A percentile compares a stretch with the other conserved stretches of the same genome.
These are phyloP conservation scores for Gentiana dahurica DNA, from an alignment of 257 asterid genomes.

Conservation along the genomic window DNA sequence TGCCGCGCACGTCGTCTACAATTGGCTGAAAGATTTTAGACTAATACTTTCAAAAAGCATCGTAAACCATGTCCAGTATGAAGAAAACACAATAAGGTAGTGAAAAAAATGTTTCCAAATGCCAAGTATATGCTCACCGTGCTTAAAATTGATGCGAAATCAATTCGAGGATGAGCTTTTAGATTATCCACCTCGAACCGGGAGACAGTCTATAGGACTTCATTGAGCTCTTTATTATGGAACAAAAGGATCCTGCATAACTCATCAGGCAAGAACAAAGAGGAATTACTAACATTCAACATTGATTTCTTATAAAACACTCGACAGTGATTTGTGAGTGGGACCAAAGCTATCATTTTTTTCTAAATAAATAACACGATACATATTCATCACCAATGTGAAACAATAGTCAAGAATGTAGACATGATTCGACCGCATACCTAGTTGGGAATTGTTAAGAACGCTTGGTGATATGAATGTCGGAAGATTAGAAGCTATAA, in stretches of 20 bases:
- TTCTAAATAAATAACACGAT: too few relatives aligned
- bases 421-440: too few relatives aligned
- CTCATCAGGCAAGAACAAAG: slow-evolving; percentile 8
- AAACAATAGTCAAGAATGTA: too few relatives aligned
- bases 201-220: slow-evolving; percentile 70
- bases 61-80: not conserved
- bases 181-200: slow-evolving; percentile 69
- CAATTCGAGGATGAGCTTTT: slow-evolving; percentile 84
- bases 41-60: slow-evolving; percentile 5
- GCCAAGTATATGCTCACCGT: slow-evolving; percentile 43
- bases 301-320: too few relatives aligned
- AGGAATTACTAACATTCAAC: not conserved
- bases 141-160: slow-evolving; percentile 67
- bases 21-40: slow-evolving; percentile 52
- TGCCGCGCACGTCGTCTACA: slow-evolving; percentile 68
- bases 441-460: too few relatives aligned
- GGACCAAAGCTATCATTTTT: too few relatives aligned
- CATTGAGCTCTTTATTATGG: slow-evolving; percentile 54
- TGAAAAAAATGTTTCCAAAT: not conserved
- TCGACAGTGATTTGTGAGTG: too few relatives aligned
- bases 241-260: slow-evolving; percentile 34
- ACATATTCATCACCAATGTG: too few relatives aligned
- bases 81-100: not conserved
- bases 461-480: too few relatives aligned
- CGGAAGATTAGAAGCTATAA: too few relatives aligned